These are phyloP conservation scores for Prorocentrum cordatum DNA, from an alignment of 169 alveolate genomes.

Conservation along the genomic window DNA sequence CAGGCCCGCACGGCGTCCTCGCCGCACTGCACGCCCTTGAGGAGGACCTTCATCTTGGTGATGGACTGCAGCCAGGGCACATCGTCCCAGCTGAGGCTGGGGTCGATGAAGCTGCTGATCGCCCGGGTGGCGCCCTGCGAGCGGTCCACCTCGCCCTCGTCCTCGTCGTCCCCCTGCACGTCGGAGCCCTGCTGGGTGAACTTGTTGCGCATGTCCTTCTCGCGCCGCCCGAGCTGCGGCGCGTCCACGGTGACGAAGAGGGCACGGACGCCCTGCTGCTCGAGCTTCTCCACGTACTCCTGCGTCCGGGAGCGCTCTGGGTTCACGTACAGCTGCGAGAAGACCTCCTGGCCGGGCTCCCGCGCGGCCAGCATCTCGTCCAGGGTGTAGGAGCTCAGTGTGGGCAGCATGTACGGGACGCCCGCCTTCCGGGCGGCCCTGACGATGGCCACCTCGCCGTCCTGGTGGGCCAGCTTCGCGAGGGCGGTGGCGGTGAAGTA, in stretches of 20 bases:
- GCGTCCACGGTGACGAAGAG: constrained; percentile 72
- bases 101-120: constrained; percentile 7
- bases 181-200: constrained; percentile 17
- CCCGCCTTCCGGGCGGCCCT: background rate
- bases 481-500: constrained; percentile 12
- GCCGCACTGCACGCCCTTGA: constrained; percentile 5
- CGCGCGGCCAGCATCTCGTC: constrained; percentile 23
- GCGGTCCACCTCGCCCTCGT: background rate
- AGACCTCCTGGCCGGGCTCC: background rate
- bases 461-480: constrained; percentile 1
- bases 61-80: background rate
- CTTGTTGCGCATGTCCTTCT: constrained; percentile 32
- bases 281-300: constrained; percentile 62
- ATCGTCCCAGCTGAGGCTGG: constrained; percentile 6
- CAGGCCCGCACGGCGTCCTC: constrained; percentile 9
- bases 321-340: constrained; percentile 4
- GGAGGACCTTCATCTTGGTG: background rate
- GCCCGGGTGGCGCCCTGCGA: constrained; percentile 4
- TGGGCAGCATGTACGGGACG: constrained; percentile 7
- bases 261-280: background rate
- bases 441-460: constrained; percentile 2
- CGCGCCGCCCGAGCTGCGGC: constrained; percentile 72
- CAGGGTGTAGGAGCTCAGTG: constrained; percentile 17
- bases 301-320: constrained; percentile 5
- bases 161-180: constrained; percentile 11